Evolutionary conservation across 78 protist genomes (phyloP), one percentile per base, ranked within the genome.

Genomic region (Protostelium mycophagum): DNA sequence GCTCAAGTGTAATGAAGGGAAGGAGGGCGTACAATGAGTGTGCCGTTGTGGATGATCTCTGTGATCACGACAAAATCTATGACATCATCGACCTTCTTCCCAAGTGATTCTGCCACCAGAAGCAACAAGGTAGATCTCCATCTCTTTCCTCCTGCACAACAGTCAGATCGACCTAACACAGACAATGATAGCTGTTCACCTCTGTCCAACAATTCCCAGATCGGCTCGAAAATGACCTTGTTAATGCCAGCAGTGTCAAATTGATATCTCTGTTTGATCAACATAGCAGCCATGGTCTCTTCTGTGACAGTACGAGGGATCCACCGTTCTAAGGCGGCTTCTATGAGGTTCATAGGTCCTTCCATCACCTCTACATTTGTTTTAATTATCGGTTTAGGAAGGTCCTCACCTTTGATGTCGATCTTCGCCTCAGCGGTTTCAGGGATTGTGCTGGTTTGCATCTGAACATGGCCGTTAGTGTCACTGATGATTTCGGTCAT

Each of bases 21-120:
- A 51, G 5, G 16, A 25, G 31, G 16, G 73, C 73, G 5, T 16
- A 51, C 86, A 16, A 36, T 36, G 36, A 85, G 37, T 25, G 86
- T 25, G 16, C 86, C 86, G 16, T 85, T 85, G 86, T 85, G 86
- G 36, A 85, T 36, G 37, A 85, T 85, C 86, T 85, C 86, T 5
- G 63, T 37, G 36, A 85, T 37, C 35, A 85, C 37, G 16, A 5
- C 5, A 25, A 85, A 16, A 35, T 85, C 37, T 5, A 35, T 37
- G 16, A 85, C 86, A 36, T 37, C 63, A 23, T 85, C 86, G 36
- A 37, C 86, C 63, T 85, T 36, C 37, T 36, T 36, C 16, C 86
- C 86, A 23, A 85, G 16, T 35, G 63, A 5, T 85, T 85, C 86
- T 16, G 63, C 37, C n/a, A 85, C 37, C 5, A 85, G 86, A 25